Percentiles rank a stretch among this genome's conserved stretches.
phyloP scores from a whole-genome alignment of 495 filamentous ascomycete species.

The Lepraria neglecta region DNA sequence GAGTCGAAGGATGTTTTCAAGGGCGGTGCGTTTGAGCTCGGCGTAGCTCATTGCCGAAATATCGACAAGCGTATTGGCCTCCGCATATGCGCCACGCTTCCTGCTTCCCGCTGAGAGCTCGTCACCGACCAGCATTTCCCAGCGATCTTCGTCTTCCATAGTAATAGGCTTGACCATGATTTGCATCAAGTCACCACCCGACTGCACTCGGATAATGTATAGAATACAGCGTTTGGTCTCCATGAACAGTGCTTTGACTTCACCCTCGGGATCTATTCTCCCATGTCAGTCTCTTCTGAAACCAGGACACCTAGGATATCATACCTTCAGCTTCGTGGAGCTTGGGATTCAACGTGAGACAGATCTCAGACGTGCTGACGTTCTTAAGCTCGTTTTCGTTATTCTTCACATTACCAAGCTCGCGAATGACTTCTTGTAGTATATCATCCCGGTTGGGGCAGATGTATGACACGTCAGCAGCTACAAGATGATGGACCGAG shows the following conservation, averaged over 20 bases:
- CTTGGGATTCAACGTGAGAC: constrained; percentile 83
- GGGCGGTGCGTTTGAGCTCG: constrained; percentile 82
- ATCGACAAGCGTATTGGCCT: constrained; percentile 77
- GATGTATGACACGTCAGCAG: constrained; percentile 66
- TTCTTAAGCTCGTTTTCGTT: constrained; percentile 89
- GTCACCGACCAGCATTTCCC: constrained; percentile 75
- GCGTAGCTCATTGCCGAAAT: constrained; percentile 85
- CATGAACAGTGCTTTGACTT: constrained; percentile 88
- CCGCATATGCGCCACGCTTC: constrained; percentile 80
- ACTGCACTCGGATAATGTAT: constrained; percentile 96
- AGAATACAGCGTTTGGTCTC: constrained; percentile 96
- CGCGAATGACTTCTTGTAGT: constrained; percentile 82
- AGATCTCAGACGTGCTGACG: constrained; percentile 84
- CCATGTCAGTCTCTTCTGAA: constrained; percentile 7
- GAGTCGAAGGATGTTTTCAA: constrained; percentile 89
- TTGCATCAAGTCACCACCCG: constrained; percentile 84
- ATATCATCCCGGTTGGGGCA: constrained; percentile 79
- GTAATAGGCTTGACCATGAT: constrained; percentile 88
- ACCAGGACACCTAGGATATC: constrained; percentile 12
- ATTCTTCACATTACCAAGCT: constrained; percentile 89
- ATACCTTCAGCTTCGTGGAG: constrained; percentile 76
- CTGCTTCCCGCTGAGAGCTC: constrained; percentile 65
- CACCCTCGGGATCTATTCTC: constrained; percentile 70
- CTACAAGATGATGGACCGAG: constrained; percentile 84
- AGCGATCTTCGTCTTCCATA: constrained; percentile 81